phyloP scores from a whole-genome alignment of 2,329 filamentous ascomycete species.

The Aspergillus uvarum region DNA sequence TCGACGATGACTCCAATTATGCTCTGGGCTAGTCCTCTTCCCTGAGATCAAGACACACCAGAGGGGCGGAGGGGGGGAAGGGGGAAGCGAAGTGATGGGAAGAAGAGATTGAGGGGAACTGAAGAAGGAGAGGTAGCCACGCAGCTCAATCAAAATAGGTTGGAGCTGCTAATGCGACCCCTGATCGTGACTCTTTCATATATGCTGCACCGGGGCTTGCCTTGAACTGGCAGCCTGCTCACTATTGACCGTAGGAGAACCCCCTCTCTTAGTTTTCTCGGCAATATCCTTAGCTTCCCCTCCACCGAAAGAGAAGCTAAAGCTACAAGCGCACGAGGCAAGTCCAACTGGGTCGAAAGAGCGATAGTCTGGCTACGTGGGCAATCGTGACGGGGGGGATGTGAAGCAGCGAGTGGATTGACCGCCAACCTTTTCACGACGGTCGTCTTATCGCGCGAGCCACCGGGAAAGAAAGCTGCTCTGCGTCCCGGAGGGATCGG shows the following conservation, averaged over 20 bases:
- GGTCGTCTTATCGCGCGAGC: conserved; percentile 9
- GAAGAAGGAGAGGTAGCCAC: background rate
- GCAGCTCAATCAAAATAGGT: background rate
- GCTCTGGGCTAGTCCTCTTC: background rate
- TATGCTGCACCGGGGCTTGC: background rate
- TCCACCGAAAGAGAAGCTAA: conserved; percentile 12
- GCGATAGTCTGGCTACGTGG: conserved; percentile 34
- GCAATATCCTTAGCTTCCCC: background rate
- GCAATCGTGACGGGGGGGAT: conserved; percentile 31
- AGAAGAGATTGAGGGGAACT: background rate
- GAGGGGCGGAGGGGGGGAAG: background rate
- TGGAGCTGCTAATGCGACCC: background rate
- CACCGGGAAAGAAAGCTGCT: background rate
- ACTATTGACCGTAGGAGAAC: background rate
- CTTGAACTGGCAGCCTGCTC: background rate
- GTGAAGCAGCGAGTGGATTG: conserved; percentile 9
- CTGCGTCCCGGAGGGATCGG: background rate
- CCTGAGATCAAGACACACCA: background rate
- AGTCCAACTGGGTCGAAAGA: conserved; percentile 21
- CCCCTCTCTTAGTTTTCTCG: conserved; percentile 1
- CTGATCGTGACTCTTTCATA: background rate
- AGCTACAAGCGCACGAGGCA: conserved; percentile 19
- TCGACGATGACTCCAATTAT: conserved; percentile 6
- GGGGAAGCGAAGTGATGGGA: no score
- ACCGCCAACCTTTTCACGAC: conserved; percentile 18